Evolutionary conservation across 495 filamentous ascomycete genomes (phyloP).

Genomic region (Hypoxylon perforatum): DNA sequence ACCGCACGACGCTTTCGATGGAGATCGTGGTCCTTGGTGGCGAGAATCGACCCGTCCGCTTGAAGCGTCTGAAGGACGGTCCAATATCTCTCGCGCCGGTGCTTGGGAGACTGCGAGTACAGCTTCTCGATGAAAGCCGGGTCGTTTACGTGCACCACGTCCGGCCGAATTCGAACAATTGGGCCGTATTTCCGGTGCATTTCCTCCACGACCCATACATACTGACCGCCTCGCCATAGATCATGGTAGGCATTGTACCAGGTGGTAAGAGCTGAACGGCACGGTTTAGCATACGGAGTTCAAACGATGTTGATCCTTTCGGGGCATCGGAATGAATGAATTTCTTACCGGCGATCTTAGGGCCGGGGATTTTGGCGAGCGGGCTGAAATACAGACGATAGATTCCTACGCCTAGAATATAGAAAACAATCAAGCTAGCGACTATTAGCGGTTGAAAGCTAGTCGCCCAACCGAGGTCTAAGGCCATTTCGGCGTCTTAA

Average conservation of each 20-base stretch:
- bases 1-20: slow-evolving; percentile 51
- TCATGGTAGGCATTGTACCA: slow-evolving; percentile 52
- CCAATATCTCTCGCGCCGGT: slow-evolving; percentile 27
- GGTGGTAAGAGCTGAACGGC: slow-evolving; percentile 46
- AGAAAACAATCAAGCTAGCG: background rate
- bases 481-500: slow-evolving; percentile 4
- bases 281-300: background rate
- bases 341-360: slow-evolving; percentile 51
- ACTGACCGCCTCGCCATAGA: slow-evolving; percentile 28
- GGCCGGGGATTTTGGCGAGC: slow-evolving; percentile 57
- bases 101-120: slow-evolving; percentile 28
- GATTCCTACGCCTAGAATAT: slow-evolving; percentile 11
- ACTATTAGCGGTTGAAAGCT: slow-evolving; percentile 12
- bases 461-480: slow-evolving; percentile 6
- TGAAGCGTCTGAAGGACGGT: slow-evolving; percentile 21
- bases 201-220: slow-evolving; percentile 38
- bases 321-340: background rate
- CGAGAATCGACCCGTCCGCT: slow-evolving; percentile 41
- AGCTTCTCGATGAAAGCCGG: slow-evolving; percentile 37
- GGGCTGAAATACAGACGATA: slow-evolving; percentile 56
- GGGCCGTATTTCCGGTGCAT: slow-evolving; percentile 46
- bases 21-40: slow-evolving; percentile 46
- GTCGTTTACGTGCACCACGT: slow-evolving; percentile 34
- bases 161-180: slow-evolving; percentile 31
- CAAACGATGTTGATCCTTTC: background rate